Base-by-base conservation (phyloP, 2,329 filamentous ascomycete species). In the Hymenoscyphus fructigenus region DNA sequence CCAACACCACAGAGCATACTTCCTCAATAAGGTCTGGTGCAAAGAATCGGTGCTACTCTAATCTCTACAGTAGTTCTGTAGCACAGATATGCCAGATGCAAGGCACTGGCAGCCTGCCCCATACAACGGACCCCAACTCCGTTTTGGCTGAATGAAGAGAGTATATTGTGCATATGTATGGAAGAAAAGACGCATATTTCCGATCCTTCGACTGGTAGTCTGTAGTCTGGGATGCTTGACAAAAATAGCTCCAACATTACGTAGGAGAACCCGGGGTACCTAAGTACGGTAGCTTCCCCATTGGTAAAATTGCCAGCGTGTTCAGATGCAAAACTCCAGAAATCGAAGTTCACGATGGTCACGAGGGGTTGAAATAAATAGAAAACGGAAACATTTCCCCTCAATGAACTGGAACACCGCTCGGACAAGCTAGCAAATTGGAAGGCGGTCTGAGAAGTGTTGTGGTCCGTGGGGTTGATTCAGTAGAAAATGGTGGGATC, bases 301-400 rank as follows among this genome's bases (percentile, higher is more conserved):
- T 23, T 23, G 44, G 44, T 50, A n/a, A 23, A 23, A 23, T 50
- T 50, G 44, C 44, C 44, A 50, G n/a, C 44, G 44, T 23, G 44
- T 50, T 50, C 44, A 12, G n/a, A 23, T 23, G 44, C 44, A 20
- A 50, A 50, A 50, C n/a, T 50, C n/a, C n/a, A 26, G 44, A 50
- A 20, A 7, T 9, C n/a, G 20, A 47, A 47, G 6, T 23, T 23
- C n/a, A 20, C 44, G 44, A 50, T 26, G 44, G n/a, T 50, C 44
- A 50, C 44, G 44, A 50, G 44, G n/a, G n/a, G 44, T 2, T 50
- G 20, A 12, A 50, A 50, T 26, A 50, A 26, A 20, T 10, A 50
- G 7, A 50, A 50, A 26, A 26, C 20, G 53, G 53, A 57, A 57
- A n/a, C 53, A n/a, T 57, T 57, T 57, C 53, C 53, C 53, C 53